Base-by-base conservation (phyloP, 2,329 filamentous ascomycete species). In the Fusarium napiforme region DNA sequence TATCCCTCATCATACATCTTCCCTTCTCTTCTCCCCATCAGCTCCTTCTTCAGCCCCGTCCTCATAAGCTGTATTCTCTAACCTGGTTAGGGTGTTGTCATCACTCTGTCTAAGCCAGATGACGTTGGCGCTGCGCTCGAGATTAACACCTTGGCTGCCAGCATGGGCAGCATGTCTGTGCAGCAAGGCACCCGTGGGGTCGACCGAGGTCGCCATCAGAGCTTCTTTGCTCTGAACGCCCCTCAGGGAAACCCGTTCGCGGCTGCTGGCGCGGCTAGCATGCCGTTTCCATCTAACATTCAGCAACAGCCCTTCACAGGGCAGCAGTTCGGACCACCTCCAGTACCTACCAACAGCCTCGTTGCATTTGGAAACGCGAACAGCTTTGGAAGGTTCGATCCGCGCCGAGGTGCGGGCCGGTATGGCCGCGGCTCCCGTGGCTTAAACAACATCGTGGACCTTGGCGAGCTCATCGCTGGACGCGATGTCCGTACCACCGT, bases 401-500 rank as follows among this genome's bases (percentile, higher is more conserved):
- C 37, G 75, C 83, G 37, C 3, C 56, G 40, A 12, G n/a, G 23
- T 4, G n/a, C 40, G 18, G 56, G 56, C 2, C 70, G 71, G 5
- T 23, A 36, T 12, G 37, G 56, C 3, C 61, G 71, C 15, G 9
- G 40, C 0, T 19, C 30, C 1, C 65, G 56, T 0, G 36, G 40
- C 0, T 3, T 39, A 67, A 89, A 91, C 76, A 92, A 92, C 64
- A 85, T 89, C 30, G 90, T 92, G 9, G 90, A 92, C 8, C 12
- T 73, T 0, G 34, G 57, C 11, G 71, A 74, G 3, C 40, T 73
- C 0, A 47, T 68, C 23, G 86, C 89, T 21, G 93, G 93, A 15
- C 88, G 89, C 50, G 93, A 95, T 79, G 92, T 94, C 66, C 89
- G 93, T 58, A 94, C 93, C 14, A 95, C 92, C 2, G 92, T 93